Evolutionary conservation across 108 stramenopile species (phyloP).

Genomic region (Epithemia pelagica): DNA sequence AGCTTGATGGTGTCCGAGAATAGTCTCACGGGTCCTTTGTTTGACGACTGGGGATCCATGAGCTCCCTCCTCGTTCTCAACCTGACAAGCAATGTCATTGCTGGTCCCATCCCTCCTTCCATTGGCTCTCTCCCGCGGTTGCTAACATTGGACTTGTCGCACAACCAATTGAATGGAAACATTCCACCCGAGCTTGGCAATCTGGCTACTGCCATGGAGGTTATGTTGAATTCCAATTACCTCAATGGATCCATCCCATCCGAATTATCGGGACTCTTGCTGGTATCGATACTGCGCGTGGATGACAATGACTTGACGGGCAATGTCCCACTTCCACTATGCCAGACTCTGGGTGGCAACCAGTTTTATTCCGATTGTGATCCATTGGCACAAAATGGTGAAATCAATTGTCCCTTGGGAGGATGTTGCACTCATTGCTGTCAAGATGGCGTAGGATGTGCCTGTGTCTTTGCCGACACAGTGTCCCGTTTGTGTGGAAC

Average conservation of each 20-base stretch:
- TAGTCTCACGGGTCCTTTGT: conserved; percentile 7
- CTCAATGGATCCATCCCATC: conserved; percentile 33
- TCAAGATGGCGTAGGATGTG: neutral
- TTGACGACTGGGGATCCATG: conserved; percentile 3
- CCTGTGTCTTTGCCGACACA: conserved; percentile 6
- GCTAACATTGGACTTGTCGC: conserved; percentile 6
- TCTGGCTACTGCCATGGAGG: conserved; percentile 2
- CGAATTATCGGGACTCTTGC: conserved; percentile 16
- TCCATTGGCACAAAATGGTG: conserved; percentile 1
- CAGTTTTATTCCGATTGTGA: conserved; percentile 15
- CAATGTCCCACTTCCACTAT: conserved; percentile 2
- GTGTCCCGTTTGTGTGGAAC: neutral
- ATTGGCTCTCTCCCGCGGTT: conserved; percentile 5
- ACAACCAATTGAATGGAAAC: conserved; percentile 11
- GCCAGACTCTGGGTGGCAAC: neutral
- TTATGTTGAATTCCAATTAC: conserved; percentile 28
- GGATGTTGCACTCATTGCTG: conserved; percentile 18
- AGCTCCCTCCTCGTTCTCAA: neutral
- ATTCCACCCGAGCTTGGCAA: conserved; percentile 14
- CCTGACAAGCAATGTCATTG: neutral
- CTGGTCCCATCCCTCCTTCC: conserved; percentile 10
- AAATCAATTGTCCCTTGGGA: conserved; percentile 6
- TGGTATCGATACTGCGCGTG: neutral
- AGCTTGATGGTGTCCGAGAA: conserved; percentile 6
- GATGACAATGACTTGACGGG: conserved; percentile 10